phyloP scores from a whole-genome alignment of 345 rosid genomes.

The Bretschneidera sinensis region DNA sequence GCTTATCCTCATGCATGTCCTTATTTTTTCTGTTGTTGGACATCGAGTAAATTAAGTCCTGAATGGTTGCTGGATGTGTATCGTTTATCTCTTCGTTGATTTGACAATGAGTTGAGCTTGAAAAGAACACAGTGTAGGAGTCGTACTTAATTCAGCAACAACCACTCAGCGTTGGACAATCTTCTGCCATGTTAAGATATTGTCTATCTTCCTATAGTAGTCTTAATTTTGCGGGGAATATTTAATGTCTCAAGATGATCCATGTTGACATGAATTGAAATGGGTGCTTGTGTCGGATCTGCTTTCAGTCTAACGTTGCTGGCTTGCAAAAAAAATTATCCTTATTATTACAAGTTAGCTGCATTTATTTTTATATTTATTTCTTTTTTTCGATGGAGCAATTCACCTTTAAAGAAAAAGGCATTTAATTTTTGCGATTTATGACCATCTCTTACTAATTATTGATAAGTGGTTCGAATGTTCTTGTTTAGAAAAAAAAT shows the following conservation, averaged over 20 bases:
- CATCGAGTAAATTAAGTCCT: background rate
- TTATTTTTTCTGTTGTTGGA: background rate
- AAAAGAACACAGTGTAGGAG: background rate
- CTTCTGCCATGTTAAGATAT: no score
- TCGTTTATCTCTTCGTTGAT: background rate
- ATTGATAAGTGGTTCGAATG: no score
- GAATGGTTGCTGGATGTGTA: background rate
- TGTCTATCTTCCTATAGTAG: no score
- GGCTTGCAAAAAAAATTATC: background rate
- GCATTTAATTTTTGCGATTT: background rate
- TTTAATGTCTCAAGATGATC: no score
- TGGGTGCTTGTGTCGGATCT: no score
- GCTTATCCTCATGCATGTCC: conserved; percentile 3
- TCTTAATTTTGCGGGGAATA: no score
- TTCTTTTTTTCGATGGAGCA: background rate
- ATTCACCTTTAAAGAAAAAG: background rate
- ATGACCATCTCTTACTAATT: background rate
- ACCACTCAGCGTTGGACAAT: no score
- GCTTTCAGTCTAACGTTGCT: no score
- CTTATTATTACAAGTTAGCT: background rate
- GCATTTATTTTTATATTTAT: background rate
- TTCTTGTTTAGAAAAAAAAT: no score
- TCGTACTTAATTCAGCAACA: no score
- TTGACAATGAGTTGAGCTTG: conserved; percentile 2
- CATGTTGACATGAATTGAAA: no score